Percentiles rank a stretch among this genome's conserved stretches.
Evolutionary conservation across 768 basidiomycete genomes (phyloP).

Genomic region (Serendipita indica): DNA sequence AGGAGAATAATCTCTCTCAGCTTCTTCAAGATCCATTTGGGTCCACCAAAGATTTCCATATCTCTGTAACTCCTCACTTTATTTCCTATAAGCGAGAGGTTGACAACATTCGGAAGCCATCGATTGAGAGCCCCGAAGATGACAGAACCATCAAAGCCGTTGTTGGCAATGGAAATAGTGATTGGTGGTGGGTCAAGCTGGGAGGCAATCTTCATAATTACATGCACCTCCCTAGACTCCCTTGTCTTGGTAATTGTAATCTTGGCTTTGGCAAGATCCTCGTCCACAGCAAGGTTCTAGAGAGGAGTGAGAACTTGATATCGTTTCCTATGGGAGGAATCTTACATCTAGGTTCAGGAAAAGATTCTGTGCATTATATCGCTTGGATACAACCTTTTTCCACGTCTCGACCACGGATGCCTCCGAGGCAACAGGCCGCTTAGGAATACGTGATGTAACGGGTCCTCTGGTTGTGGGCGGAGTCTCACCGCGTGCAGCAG

Average conservation of each 20-base stretch:
- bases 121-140: slow-evolving; percentile 47
- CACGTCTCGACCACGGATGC: slow-evolving; percentile 43
- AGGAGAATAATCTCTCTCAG: slow-evolving; percentile 58
- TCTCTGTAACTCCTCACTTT: slow-evolving; percentile 54
- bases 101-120: slow-evolving; percentile 66
- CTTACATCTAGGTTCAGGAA: slow-evolving; percentile 77
- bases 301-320: background rate
- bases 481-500: background rate
- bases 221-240: slow-evolving; percentile 44
- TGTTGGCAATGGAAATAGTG: slow-evolving; percentile 75
- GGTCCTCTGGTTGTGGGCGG: background rate
- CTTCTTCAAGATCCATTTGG: slow-evolving; percentile 37
- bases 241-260: slow-evolving; percentile 14
- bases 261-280: background rate
- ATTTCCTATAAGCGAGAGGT: slow-evolving; percentile 71
- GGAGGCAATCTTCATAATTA: slow-evolving; percentile 78
- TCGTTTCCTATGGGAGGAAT: slow-evolving; percentile 11
- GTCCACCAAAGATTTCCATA: slow-evolving; percentile 45
- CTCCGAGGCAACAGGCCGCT: background rate
- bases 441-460: background rate
- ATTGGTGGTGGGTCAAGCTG: slow-evolving; percentile 52
- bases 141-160: slow-evolving; percentile 46
- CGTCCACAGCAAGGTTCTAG: slow-evolving; percentile 33
- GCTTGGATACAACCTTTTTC: slow-evolving; percentile 55
- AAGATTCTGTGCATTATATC: slow-evolving; percentile 53